A percentile compares a stretch with the other conserved stretches of the same genome.
These are phyloP conservation scores for Spatholobus suberectus DNA, from an alignment of 306 rosid genomes.

Conservation along the genomic window DNA sequence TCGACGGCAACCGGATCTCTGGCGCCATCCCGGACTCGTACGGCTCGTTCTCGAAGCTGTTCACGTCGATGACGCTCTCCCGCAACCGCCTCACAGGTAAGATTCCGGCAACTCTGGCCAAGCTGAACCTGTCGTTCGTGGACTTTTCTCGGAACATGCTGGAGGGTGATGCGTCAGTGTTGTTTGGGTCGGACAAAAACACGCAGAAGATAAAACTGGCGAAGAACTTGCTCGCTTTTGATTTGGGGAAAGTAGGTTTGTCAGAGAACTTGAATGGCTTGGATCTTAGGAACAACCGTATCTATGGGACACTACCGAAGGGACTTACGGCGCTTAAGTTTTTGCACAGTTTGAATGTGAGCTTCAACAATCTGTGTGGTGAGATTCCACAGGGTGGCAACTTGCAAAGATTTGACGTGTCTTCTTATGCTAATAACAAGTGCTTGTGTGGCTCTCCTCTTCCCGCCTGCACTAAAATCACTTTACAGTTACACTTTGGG, in stretches of 20 bases:
- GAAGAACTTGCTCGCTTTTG: slow-evolving; percentile 21
- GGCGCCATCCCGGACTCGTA: slow-evolving; percentile 34
- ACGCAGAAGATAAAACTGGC: slow-evolving; percentile 3
- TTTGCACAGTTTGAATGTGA: slow-evolving; percentile 24
- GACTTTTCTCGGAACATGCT: slow-evolving; percentile 22
- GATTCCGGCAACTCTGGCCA: slow-evolving; percentile 26
- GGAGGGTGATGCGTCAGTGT: slow-evolving; percentile 42
- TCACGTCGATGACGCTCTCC: neutral
- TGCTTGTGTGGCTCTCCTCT: slow-evolving; percentile 44
- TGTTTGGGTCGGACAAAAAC: slow-evolving; percentile 4
- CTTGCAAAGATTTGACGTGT: slow-evolving; percentile 28
- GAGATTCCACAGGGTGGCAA: slow-evolving; percentile 39
- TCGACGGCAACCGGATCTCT: slow-evolving; percentile 19
- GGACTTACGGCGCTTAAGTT: neutral
- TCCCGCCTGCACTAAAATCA: neutral
- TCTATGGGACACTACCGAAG: slow-evolving; percentile 34
- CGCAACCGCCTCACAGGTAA: slow-evolving; percentile 33
- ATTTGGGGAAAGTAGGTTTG: slow-evolving; percentile 36
- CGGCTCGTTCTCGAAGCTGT: neutral
- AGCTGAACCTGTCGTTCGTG: slow-evolving; percentile 27
- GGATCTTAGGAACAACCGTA: slow-evolving; percentile 27
- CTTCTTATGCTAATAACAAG: slow-evolving; percentile 20
- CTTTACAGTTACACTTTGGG: no score
- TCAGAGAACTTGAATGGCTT: neutral
- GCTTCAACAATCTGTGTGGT: slow-evolving; percentile 40